Evolutionary conservation across 2,329 filamentous ascomycete species (phyloP), one percentile per base, ranked within the genome.

Genomic region (Fusarium globosum): DNA sequence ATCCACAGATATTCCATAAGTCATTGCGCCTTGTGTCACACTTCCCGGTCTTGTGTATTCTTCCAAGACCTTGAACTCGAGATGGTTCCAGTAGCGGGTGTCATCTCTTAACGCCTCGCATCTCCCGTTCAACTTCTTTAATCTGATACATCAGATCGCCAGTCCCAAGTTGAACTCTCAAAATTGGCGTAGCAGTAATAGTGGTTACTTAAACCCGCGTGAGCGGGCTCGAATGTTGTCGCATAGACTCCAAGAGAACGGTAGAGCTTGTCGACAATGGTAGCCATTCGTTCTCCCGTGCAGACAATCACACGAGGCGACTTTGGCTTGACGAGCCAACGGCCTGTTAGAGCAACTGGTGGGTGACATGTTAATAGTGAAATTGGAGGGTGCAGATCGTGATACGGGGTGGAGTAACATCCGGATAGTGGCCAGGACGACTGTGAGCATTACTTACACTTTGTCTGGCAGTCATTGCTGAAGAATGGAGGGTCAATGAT

Each of bases 101-200:
- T 41, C 43, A 39, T 62, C 11, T 62, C 36, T 45, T 16, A 59
- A 41, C 10, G 14, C 10, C 33, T 48, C 53, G 33, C 20, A 28
- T 28, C 38, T 64, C 39, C 14, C 38, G 35, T 68, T 36, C 14
- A 49, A 35, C 21, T 21, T 13, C 30, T 14, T 23, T 55, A 65
- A 30, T 69, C 64, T 49, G 59, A 68, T 51, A 65, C 71, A 42
- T 77, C 72, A 51, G 61, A 62, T 61, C 68, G 61, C 82, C 83
- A 88, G 48, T 79, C 82, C 87, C 88, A 89, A 9, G 80, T 81
- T 12, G 83, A 83, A 76, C 90, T 89, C 80, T 94, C 91, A 78
- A 94, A 95, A 78, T 94, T 95, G 30, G 93, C 89, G 78, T 94
- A 96, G 81, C 92, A 95, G 78, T 89, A 88, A 79, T 95, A 96